Conservation (phyloP, 768 basidiomycete genomes). For the Phanerodontia chrysosporium region DNA sequence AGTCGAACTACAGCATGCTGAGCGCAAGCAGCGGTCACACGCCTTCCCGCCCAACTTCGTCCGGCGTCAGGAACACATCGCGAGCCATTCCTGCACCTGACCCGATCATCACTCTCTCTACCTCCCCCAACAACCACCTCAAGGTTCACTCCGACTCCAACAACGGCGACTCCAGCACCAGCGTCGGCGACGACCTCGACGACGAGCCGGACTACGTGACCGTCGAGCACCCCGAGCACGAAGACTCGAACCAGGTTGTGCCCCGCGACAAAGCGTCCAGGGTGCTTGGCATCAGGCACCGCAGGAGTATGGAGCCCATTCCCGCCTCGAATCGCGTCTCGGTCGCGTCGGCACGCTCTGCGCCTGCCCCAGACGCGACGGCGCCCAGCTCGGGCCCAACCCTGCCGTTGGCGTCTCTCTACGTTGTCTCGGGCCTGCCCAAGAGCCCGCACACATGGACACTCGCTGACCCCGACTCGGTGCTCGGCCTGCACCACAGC, state of each 20-base stretch:
- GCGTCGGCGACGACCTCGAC: slow-evolving; percentile 49
- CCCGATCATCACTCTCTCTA: slow-evolving; percentile 52
- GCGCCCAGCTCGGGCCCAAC: slow-evolving; percentile 63
- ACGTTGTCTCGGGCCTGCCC: slow-evolving; percentile 84
- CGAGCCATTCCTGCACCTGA: slow-evolving; percentile 33
- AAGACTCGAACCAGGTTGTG: slow-evolving; percentile 27
- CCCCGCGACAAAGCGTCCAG: slow-evolving; percentile 70
- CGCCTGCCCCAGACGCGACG: slow-evolving; percentile 36
- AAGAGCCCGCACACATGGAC: slow-evolving; percentile 91
- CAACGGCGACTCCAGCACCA: slow-evolving; percentile 20
- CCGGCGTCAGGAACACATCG: slow-evolving; percentile 13
- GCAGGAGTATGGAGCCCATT: slow-evolving; percentile 80
- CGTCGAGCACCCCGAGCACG: slow-evolving; percentile 29
- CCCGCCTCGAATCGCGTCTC: slow-evolving; percentile 74
- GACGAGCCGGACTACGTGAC: slow-evolving; percentile 77
- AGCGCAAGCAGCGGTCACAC: slow-evolving; percentile 13
- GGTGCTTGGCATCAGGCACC: slow-evolving; percentile 70
- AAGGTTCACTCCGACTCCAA: slow-evolving; percentile 10
- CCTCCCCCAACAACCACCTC: slow-evolving; percentile 29
- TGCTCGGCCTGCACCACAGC: slow-evolving; percentile 74
- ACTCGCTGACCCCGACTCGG: slow-evolving; percentile 78
- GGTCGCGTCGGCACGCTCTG: slow-evolving; percentile 72
- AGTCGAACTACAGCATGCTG: slow-evolving; percentile 22
- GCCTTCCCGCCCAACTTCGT: slow-evolving; percentile 1
- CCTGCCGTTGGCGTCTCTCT: slow-evolving; percentile 75